Evolutionary conservation across 2,329 filamentous ascomycete genomes (phyloP).

Genomic region (Coniochaeta sp.): DNA sequence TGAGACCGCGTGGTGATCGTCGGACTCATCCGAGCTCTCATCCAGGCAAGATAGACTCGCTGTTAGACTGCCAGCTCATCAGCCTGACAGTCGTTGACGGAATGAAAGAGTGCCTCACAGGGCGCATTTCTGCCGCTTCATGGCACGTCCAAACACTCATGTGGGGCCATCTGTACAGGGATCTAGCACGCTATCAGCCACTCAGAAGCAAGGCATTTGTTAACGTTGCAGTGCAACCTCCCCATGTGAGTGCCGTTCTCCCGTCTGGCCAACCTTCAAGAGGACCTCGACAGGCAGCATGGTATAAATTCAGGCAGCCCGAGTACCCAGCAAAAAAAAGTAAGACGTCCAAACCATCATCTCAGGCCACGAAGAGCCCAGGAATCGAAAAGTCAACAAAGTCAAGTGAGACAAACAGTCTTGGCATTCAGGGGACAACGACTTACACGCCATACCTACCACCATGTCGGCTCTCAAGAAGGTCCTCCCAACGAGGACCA

Average conservation of each 20-base stretch:
- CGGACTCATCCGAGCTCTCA: background rate
- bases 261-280: too few relatives aligned
- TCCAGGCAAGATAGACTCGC: too few relatives aligned
- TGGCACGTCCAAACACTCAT: too few relatives aligned
- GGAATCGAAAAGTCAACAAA: background rate
- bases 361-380: background rate
- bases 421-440: too few relatives aligned
- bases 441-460: background rate
- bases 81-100: too few relatives aligned
- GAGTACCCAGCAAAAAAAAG: background rate
- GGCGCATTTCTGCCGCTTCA: too few relatives aligned
- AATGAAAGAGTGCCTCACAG: too few relatives aligned
- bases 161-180: too few relatives aligned
- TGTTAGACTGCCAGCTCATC: too few relatives aligned
- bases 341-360: too few relatives aligned
- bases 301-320: background rate
- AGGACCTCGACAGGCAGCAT: background rate
- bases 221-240: background rate
- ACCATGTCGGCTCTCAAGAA: slow-evolving; percentile 3
- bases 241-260: background rate
- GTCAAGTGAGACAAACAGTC: too few relatives aligned
- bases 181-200: background rate
- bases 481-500: slow-evolving; percentile 6
- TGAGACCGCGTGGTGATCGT: background rate
- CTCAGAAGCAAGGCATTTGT: background rate